These are phyloP conservation scores for Solanum paucissectum DNA, from an alignment of 257 asterid species.

Conservation along the genomic window DNA sequence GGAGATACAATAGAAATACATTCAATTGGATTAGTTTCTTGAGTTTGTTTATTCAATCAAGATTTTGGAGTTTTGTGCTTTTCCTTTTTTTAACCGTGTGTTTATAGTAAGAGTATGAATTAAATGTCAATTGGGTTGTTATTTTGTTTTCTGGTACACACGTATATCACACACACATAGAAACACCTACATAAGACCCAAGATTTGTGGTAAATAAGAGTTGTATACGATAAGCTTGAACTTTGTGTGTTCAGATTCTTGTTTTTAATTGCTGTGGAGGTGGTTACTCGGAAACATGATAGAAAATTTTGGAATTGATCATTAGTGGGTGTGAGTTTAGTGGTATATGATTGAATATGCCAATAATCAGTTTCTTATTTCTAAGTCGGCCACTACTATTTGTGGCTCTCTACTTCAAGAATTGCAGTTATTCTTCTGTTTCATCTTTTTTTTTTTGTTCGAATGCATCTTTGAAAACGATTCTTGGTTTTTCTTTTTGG, in stretches of 20 bases:
- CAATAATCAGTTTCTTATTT: constrained; percentile 2
- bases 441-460: neutral
- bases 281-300: neutral
- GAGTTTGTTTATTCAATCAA: neutral
- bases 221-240: neutral
- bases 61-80: neutral
- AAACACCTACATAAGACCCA: neutral
- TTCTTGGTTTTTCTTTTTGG: neutral
- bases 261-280: neutral
- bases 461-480: neutral
- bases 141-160: neutral
- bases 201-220: neutral
- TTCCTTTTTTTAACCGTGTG: neutral
- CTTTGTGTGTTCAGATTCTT: neutral
- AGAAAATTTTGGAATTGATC: neutral
- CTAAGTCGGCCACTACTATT: constrained; percentile 47
- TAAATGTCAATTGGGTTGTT: neutral
- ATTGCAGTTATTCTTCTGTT: constrained; percentile 33
- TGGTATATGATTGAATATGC: neutral
- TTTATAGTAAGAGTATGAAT: neutral
- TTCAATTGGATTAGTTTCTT: neutral
- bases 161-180: neutral
- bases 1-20: neutral
- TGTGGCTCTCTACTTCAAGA: constrained; percentile 55
- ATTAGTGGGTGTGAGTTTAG: neutral